Evolutionary conservation across 257 asterid genomes (phyloP).

Genomic region (Solanum stenotomum): DNA sequence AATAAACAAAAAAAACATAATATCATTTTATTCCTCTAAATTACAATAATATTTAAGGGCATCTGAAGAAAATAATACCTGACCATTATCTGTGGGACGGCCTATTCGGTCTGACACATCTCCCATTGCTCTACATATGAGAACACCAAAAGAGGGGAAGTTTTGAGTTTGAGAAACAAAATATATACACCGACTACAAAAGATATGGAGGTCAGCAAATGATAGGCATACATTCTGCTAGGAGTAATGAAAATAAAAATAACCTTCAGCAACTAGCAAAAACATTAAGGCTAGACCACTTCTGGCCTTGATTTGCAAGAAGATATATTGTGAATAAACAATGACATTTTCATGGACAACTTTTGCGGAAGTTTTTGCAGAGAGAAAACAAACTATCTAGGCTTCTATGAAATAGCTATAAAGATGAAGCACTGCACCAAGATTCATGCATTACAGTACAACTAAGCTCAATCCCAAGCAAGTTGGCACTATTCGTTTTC

Average conservation of each 20-base stretch:
- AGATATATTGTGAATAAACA: background rate
- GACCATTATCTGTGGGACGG: conserved; percentile 89
- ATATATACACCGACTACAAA: background rate
- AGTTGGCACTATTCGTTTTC: background rate
- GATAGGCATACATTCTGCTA: background rate
- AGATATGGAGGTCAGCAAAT: background rate
- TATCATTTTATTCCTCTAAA: background rate
- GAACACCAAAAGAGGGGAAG: background rate
- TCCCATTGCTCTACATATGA: conserved; percentile 69
- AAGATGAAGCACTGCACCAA: background rate
- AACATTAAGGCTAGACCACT: background rate
- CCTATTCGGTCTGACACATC: conserved; percentile 95
- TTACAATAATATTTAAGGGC: conserved; percentile 1
- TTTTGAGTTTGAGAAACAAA: background rate
- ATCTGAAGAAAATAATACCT: conserved; percentile 33
- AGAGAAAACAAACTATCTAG: background rate
- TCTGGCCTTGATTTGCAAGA: background rate
- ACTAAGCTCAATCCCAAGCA: background rate
- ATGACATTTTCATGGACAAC: background rate
- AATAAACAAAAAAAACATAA: background rate
- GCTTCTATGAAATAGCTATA: background rate
- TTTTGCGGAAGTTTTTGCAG: background rate
- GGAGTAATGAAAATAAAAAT: background rate
- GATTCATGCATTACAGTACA: background rate
- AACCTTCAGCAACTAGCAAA: background rate